Percentiles rank a stretch among this genome's conserved stretches.
These are phyloP conservation scores for Phytopythium cucurbitacearum DNA, from an alignment of 352 stramenopile species.

Conservation along the genomic window DNA sequence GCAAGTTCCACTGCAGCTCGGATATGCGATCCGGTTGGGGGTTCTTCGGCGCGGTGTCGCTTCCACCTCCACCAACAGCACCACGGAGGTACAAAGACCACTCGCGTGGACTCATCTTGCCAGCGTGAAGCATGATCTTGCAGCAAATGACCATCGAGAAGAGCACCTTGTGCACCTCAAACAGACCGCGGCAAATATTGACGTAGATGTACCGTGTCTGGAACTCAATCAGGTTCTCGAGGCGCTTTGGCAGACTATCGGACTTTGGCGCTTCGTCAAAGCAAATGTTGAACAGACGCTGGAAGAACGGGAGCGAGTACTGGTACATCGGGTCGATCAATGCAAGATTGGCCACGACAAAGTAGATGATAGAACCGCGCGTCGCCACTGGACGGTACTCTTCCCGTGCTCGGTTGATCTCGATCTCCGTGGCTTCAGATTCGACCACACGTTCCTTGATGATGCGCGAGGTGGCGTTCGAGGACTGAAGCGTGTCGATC, in stretches of 20 bases:
- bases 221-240: constrained; percentile 86
- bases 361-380: constrained; percentile 93
- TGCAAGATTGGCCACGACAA: constrained; percentile 90
- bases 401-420: constrained; percentile 89
- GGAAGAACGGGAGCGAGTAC: constrained; percentile 93
- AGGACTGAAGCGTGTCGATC: constrained; percentile 83
- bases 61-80: constrained; percentile 18
- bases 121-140: constrained; percentile 88
- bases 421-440: constrained; percentile 85
- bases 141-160: constrained; percentile 94
- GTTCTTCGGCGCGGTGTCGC: constrained; percentile 29
- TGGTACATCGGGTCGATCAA: constrained; percentile 96
- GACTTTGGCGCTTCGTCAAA: constrained; percentile 74
- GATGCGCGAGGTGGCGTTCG: constrained; percentile 79
- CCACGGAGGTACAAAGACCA: constrained; percentile 90
- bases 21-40: constrained; percentile 66
- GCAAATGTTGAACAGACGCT: constrained; percentile 90
- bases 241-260: constrained; percentile 45
- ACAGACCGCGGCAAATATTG: constrained; percentile 93
- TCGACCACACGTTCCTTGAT: constrained; percentile 91
- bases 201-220: constrained; percentile 91
- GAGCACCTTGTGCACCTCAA: constrained; percentile 92
- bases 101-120: constrained; percentile 64
- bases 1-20: constrained; percentile 77
- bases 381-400: constrained; percentile 90